Evolutionary conservation across 2,329 filamentous ascomycete genomes (phyloP).

Genomic region (Pseudogymnoascus pannorum): DNA sequence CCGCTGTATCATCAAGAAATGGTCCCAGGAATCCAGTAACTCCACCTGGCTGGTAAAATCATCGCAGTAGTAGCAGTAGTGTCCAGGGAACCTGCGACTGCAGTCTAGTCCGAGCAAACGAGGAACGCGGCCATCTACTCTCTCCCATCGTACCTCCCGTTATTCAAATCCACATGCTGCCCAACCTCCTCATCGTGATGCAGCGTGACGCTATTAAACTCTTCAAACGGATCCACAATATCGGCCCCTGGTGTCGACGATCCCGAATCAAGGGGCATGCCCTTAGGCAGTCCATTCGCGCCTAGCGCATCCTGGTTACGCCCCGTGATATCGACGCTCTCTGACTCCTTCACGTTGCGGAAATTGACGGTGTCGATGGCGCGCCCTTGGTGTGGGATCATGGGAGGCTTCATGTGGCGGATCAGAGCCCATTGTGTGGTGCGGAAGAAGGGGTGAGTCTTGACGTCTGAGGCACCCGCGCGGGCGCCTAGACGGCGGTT

Average conservation of each 20-base stretch:
- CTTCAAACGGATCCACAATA: slow-evolving; percentile 83
- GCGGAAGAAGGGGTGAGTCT: slow-evolving; percentile 91
- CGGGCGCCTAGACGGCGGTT: slow-evolving; percentile 86
- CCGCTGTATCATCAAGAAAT: neutral
- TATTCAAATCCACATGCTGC: slow-evolving; percentile 10
- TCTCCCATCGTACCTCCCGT: slow-evolving; percentile 7
- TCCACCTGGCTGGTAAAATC: neutral
- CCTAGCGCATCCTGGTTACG: slow-evolving; percentile 39
- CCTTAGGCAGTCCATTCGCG: slow-evolving; percentile 45
- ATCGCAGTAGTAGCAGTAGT: neutral
- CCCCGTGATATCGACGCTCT: slow-evolving; percentile 78
- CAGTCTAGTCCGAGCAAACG: neutral
- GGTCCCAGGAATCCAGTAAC: neutral
- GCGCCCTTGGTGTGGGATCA: slow-evolving; percentile 83
- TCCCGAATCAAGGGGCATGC: slow-evolving; percentile 79
- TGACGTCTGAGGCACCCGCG: slow-evolving; percentile 94
- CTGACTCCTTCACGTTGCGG: slow-evolving; percentile 94
- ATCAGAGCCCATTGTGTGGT: slow-evolving; percentile 95
- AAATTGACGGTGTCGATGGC: slow-evolving; percentile 96
- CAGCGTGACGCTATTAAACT: slow-evolving; percentile 96
- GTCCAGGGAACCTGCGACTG: neutral
- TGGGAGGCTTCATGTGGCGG: slow-evolving; percentile 95
- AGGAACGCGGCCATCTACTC: neutral
- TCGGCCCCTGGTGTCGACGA: slow-evolving; percentile 80
- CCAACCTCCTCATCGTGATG: slow-evolving; percentile 78